Evolutionary conservation across 1,284 basidiomycete genomes (phyloP).

Genomic region (Cryptococcus depauperatus): DNA sequence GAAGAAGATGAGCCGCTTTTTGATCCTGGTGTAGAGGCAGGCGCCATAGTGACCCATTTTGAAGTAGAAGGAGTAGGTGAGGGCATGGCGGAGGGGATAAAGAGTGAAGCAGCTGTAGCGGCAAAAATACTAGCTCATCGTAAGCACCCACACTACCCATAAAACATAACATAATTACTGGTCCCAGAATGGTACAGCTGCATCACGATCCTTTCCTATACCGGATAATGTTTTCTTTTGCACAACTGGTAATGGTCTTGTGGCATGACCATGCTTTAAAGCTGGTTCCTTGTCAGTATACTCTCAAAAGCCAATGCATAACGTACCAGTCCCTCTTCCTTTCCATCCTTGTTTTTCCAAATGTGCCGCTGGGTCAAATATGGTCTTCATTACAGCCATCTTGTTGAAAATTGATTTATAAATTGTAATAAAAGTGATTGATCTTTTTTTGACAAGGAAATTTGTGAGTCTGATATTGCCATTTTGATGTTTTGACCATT

Average conservation of each 20-base stretch:
- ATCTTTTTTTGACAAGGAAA: too few species aligned
- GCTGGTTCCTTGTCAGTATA: conserved; percentile 45
- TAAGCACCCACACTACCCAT: background rate
- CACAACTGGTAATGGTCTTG: conserved; percentile 63
- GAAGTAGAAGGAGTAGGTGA: conserved; percentile 16
- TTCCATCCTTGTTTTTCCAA: conserved; percentile 78
- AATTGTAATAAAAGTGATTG: too few species aligned
- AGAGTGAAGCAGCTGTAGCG: conserved; percentile 66
- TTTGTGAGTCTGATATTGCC: background rate
- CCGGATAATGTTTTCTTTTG: conserved; percentile 78
- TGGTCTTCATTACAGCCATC: conserved; percentile 27
- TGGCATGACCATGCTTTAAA: conserved; percentile 42
- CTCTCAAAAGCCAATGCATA: conserved; percentile 27
- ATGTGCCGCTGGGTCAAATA: conserved; percentile 65
- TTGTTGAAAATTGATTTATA: too few species aligned
- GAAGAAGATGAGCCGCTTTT: conserved; percentile 7
- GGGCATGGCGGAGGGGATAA: conserved; percentile 27
- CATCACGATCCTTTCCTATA: conserved; percentile 82
- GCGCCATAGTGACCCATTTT: conserved; percentile 9
- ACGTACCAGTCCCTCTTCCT: conserved; percentile 59
- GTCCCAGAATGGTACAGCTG: conserved; percentile 93
- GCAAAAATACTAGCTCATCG: conserved; percentile 57
- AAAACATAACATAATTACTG: conserved; percentile 55
- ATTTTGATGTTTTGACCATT: background rate
- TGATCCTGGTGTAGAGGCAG: conserved; percentile 2